A percentile compares a stretch with the other conserved stretches of the same genome.
These are phyloP conservation scores for Scheffersomyces ergatensis DNA, from an alignment of 805 yeast genomes.

Conservation along the genomic window DNA sequence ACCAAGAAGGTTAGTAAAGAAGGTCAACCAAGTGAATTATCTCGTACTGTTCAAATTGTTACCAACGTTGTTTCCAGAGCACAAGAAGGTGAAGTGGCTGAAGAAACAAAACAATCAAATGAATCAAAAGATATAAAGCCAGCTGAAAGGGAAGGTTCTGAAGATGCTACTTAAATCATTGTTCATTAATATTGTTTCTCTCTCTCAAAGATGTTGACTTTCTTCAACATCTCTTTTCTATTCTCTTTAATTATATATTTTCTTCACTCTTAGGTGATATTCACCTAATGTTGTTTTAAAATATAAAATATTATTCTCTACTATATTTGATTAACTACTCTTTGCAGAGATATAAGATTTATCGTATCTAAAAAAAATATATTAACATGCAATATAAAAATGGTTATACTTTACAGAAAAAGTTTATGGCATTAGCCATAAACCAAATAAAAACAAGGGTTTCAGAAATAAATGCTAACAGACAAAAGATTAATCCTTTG, in stretches of 20 bases:
- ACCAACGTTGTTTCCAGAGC: slow-evolving; percentile 34
- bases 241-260: neutral
- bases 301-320: no score
- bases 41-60: slow-evolving; percentile 47
- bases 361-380: neutral
- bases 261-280: neutral
- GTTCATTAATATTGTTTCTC: no score
- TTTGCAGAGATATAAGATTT: no score
- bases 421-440: slow-evolving; percentile 1
- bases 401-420: slow-evolving; percentile 5
- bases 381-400: slow-evolving; percentile 24
- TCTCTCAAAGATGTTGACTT: neutral
- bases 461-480: neutral
- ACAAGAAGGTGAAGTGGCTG: neutral
- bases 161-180: no score
- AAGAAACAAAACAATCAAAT: neutral
- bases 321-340: no score
- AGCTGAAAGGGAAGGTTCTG: no score
- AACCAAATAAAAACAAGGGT: neutral
- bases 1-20: slow-evolving; percentile 39
- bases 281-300: neutral
- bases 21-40: slow-evolving; percentile 53
- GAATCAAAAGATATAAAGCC: no score
- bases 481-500: slow-evolving; percentile 32
- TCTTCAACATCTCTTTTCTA: neutral